Evolutionary conservation across 768 basidiomycete species (phyloP), one percentile per base, ranked within the genome.

Genomic region (Pleurotus platypus): DNA sequence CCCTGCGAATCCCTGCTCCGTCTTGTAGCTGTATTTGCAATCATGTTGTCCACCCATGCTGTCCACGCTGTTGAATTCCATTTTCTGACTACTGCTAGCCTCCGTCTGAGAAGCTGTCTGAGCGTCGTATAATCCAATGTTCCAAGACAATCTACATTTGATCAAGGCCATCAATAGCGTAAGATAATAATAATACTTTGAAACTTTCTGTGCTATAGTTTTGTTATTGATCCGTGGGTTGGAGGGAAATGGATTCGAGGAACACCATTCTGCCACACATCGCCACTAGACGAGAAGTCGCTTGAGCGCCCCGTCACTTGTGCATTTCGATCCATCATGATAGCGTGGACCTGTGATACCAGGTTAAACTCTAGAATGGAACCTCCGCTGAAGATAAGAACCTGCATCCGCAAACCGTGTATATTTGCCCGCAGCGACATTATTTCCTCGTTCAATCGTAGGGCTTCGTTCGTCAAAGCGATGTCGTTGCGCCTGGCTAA

Each of bases 391-490:
- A 16, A 42, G 11, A 22, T 24, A 70, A 79, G 11, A 56, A 90
- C 85, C 81, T 92, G 90, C 78, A 92, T 87, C 55, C 90, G 77
- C 46, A 93, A 68, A 2, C 90, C 90, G 60, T 92, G 87, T 43
- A 92, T 75, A 50, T 78, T 83, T 20, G 80, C 86, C 50, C 86
- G 78, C 49, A 93, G 64, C 18, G 84, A 82, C 62, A 83, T 81
- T 30, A 90, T 76, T 66, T 93, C 90, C 62, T 93, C 90, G 45
- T 82, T 84, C 58, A 87, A 70, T 59, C 89, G 75, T 65, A 89
- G 75, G 46, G 81, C 81, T 68, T 93, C 90, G 61, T 89, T 87
- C 18, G 82, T 78, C 51, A 88, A 69, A 40, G 83, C 81, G 62
- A 90, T 82, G 47, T 89, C 87, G 51, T 78, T 82, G 20, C 84